Conservation (phyloP, 2,329 filamentous ascomycete genomes). For the Aureobasidium lini region DNA sequence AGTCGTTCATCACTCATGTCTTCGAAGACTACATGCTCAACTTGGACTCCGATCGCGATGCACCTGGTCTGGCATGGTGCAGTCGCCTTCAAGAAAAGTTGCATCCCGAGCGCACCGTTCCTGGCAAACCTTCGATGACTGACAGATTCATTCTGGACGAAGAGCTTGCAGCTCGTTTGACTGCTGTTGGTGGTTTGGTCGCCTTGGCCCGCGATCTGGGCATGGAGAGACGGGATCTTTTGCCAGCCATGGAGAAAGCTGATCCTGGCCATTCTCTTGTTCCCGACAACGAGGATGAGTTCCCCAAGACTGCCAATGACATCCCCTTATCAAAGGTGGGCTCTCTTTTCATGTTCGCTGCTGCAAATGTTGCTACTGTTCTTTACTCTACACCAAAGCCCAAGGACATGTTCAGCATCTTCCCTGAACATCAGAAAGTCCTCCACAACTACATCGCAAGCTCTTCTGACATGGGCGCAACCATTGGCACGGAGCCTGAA, state of each 20-base stretch:
- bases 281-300: conserved; percentile 44
- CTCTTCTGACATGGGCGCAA: conserved; percentile 28
- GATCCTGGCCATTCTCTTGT: not conserved
- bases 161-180: conserved; percentile 53
- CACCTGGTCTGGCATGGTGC: conserved; percentile 44
- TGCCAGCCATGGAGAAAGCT: conserved; percentile 19
- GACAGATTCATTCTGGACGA: conserved; percentile 59
- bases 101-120: conserved; percentile 56
- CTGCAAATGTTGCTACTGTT: conserved; percentile 42
- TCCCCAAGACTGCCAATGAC: conserved; percentile 44
- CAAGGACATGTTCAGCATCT: conserved; percentile 36
- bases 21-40: conserved; percentile 65
- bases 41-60: conserved; percentile 32
- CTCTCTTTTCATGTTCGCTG: conserved; percentile 46
- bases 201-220: conserved; percentile 55
- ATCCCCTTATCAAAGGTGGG: conserved; percentile 51
- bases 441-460: conserved; percentile 46
- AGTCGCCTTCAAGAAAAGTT: conserved; percentile 60
- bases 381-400: conserved; percentile 36
- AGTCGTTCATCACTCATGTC: conserved; percentile 71
- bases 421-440: conserved; percentile 46
- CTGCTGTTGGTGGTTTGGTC: conserved; percentile 65
- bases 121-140: conserved; percentile 53
- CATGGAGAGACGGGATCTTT: conserved; percentile 41
- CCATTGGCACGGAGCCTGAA: conserved; percentile 40